Evolutionary conservation across 83 land plant species (phyloP).

Genomic region (Diphasiastrum complanatum): DNA sequence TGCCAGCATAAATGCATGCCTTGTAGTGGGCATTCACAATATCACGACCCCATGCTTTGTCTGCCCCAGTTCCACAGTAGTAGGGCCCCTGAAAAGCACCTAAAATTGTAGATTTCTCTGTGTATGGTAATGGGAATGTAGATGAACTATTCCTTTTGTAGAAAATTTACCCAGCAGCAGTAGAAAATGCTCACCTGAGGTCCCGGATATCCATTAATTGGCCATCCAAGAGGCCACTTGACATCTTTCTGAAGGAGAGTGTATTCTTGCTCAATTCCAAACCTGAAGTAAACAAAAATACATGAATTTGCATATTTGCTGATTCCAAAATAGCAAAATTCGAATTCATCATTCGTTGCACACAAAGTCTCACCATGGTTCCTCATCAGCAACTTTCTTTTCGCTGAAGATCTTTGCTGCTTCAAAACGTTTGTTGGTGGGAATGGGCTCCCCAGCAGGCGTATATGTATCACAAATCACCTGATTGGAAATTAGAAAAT

Average conservation of each 20-base stretch:
- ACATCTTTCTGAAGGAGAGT: constrained; percentile 20
- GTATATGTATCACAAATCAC: constrained; percentile 22
- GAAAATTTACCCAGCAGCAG: background rate
- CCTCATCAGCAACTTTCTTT: constrained; percentile 13
- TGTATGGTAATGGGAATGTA: background rate
- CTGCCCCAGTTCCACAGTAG: constrained; percentile 18
- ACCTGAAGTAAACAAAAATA: background rate
- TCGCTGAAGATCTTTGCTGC: constrained; percentile 22
- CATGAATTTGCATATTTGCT: background rate
- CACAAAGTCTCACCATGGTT: constrained; percentile 15
- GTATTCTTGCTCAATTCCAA: constrained; percentile 15
- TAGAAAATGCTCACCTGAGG: constrained; percentile 14
- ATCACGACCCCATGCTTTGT: constrained; percentile 12
- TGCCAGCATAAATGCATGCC: constrained; percentile 14
- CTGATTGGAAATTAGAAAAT: background rate
- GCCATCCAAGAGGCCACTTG: constrained; percentile 29
- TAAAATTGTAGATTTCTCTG: background rate
- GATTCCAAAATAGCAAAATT: background rate
- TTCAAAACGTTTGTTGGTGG: constrained; percentile 19
- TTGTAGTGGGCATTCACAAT: constrained; percentile 12
- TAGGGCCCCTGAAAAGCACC: constrained; percentile 9
- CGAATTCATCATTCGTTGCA: background rate
- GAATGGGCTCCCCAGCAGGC: constrained; percentile 17
- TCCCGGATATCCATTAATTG: constrained; percentile 18
- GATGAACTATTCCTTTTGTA: background rate